A percentile compares a stretch with the other conserved stretches of the same genome.
These are phyloP conservation scores for Corynascus novoguineensis DNA, from an alignment of 495 filamentous ascomycete genomes.

Conservation along the genomic window DNA sequence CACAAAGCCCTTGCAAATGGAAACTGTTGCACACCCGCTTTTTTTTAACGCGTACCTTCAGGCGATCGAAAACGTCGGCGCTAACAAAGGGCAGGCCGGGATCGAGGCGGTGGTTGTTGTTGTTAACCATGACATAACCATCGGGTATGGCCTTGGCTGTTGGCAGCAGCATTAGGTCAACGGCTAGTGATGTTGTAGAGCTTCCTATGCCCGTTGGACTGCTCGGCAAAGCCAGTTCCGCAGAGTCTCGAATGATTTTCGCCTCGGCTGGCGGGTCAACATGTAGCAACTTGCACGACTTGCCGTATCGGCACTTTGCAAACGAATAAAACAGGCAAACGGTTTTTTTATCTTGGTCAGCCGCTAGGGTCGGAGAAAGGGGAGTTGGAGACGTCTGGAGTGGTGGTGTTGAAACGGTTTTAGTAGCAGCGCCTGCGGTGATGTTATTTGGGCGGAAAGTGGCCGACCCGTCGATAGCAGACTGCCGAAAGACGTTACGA, in stretches of 20 bases:
- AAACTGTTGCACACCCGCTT: constrained; percentile 14
- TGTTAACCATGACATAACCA: neutral
- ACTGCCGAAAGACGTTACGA: constrained; percentile 41
- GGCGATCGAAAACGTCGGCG: neutral
- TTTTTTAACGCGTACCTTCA: constrained; percentile 10
- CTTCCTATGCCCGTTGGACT: neutral
- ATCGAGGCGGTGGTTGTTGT: constrained; percentile 12
- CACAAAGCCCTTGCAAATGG: constrained; percentile 3
- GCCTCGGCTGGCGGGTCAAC: neutral
- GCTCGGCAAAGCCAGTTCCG: neutral
- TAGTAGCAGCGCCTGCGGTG: neutral
- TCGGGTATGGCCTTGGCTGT: neutral
- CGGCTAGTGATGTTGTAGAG: neutral
- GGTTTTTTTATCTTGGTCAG: neutral
- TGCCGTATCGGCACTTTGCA: constrained; percentile 12
- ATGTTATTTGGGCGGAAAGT: neutral
- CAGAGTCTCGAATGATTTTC: neutral
- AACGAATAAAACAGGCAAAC: constrained; percentile 1
- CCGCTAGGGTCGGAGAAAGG: neutral
- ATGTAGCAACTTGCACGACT: constrained; percentile 11
- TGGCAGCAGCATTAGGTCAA: neutral
- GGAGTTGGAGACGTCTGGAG: neutral
- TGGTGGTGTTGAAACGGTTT: neutral
- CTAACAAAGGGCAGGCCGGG: neutral
- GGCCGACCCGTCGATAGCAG: constrained; percentile 19